Evolutionary conservation across 139 green algal genomes (phyloP), one percentile per base, ranked within the genome.

Genomic region (Mychonastes homosphaera): DNA sequence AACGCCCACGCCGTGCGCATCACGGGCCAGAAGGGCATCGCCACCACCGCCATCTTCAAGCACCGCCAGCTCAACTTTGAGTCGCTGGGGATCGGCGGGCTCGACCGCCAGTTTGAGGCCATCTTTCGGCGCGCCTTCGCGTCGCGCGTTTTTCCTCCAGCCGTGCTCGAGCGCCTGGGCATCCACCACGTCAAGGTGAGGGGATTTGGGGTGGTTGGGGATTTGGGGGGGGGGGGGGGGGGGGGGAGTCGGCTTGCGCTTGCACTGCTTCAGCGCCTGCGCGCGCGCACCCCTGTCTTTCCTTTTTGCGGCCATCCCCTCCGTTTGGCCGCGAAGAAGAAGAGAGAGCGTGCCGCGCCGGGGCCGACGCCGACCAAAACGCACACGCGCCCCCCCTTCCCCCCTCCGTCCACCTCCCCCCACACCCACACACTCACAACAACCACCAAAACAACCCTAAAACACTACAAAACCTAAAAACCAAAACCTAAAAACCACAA

Each of bases 41-140:
- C 75, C 16, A 65, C 70, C 18, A 87, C 79, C 18, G 84, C 95
- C 73, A 78, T 99, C 44, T 98, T 98, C 79, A 96, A 95, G 73
- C 53, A 67, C 16, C 94, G 93, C 61, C 87, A 90, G 54, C 83
- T 98, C 65, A 92, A 90, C 66, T 98, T 99, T 70, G 75, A 95
- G 68, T 84, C 86, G 70, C 80, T 99, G 52, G 93, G 93, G 43
- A 99, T 99, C 62, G 92, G 92, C 23, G 92, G 92, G 34, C 67
- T 98, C 50, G 89, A 96, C 74, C 63, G 56, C 54, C 89, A 99
- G 77, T 99, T 99, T 73, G 86, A 87, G 49, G 78, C 88, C 44
- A 99, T 99, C 72, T 99, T 99, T 78, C 73, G 93, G 18, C 75
- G 91, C 23, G 86, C 86, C n/a, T 99, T 99, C 73, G 86, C 88